Percentiles rank a stretch among this genome's conserved stretches.
Evolutionary conservation across 2,329 filamentous ascomycete species (phyloP).

Genomic region (Lizonia empirigonia): DNA sequence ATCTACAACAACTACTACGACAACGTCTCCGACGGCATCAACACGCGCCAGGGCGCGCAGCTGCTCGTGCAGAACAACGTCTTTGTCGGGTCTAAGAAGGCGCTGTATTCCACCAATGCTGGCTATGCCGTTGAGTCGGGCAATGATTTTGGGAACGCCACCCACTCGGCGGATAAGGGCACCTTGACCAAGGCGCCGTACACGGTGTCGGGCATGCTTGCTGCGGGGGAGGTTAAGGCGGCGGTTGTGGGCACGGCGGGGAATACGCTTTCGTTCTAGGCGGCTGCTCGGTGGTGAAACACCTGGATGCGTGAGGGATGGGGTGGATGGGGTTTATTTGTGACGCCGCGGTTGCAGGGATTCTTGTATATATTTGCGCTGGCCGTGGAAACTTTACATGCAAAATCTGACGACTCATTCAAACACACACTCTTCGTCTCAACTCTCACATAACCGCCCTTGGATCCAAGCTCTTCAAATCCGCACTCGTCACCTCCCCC

Average conservation of each 20-base stretch:
- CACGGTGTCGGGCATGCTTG: conserved; percentile 39
- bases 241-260: conserved; percentile 50
- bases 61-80: conserved; percentile 52
- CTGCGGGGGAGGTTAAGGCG: conserved; percentile 42
- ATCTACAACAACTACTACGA: conserved; percentile 61
- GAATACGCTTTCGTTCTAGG: conserved; percentile 46
- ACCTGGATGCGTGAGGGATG: not conserved
- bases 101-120: conserved; percentile 42
- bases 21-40: conserved; percentile 47
- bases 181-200: conserved; percentile 46
- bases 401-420: conserved; percentile 8
- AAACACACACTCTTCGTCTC: not conserved
- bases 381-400: conserved; percentile 9
- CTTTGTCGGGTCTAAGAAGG: conserved; percentile 42
- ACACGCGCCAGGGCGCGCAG: conserved; percentile 52
- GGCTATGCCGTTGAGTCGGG: conserved; percentile 48
- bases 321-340: no score
- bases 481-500: conserved; percentile 50
- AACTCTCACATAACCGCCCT: conserved; percentile 26
- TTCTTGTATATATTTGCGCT: conserved; percentile 19
- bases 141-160: conserved; percentile 47
- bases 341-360: not conserved
- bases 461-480: conserved; percentile 51
- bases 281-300: not conserved
- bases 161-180: conserved; percentile 42